Conservation (phyloP, 805 yeast genomes). For the Hanseniaspora meyeri region DNA sequence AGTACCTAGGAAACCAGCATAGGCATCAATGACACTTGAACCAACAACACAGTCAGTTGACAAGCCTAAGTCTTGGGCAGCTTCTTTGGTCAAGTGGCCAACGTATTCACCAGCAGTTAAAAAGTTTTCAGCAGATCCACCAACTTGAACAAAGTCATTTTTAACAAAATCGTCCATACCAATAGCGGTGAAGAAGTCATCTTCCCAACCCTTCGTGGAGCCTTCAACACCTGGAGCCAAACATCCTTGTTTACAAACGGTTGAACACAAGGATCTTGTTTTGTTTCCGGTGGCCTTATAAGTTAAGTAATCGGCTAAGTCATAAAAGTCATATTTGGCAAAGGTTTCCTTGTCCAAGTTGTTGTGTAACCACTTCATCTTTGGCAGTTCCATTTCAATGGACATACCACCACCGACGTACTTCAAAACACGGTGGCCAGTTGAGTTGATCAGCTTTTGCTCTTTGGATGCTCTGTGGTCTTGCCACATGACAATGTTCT, state of each 20-base stretch:
- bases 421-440: conserved; percentile 65
- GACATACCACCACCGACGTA: conserved; percentile 98
- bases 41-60: conserved; percentile 74
- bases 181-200: conserved; percentile 54
- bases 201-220: conserved; percentile 79
- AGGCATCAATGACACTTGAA: conserved; percentile 93
- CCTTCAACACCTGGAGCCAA: conserved; percentile 87
- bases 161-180: conserved; percentile 67
- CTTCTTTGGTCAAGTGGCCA: conserved; percentile 50
- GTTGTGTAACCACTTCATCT: conserved; percentile 89
- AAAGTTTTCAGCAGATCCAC: conserved; percentile 50
- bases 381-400: conserved; percentile 95
- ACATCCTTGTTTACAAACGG: conserved; percentile 91
- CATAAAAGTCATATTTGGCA: conserved; percentile 64
- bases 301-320: conserved; percentile 81
- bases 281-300: conserved; percentile 82
- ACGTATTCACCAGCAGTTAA: conserved; percentile 82
- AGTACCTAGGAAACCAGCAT: conserved; percentile 98
- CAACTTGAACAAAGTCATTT: conserved; percentile 64
- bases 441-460: conserved; percentile 67
- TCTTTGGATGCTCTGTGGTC: conserved; percentile 87
- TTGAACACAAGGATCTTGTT: conserved; percentile 77
- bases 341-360: conserved; percentile 56
- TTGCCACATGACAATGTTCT: conserved; percentile 93
- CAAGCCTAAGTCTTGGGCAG: conserved; percentile 78